Percentiles rank a stretch among this genome's conserved stretches.
These are phyloP conservation scores for Cryptococcus jaspeensis DNA, from an alignment of 1,284 basidiomycete genomes.

Conservation along the genomic window DNA sequence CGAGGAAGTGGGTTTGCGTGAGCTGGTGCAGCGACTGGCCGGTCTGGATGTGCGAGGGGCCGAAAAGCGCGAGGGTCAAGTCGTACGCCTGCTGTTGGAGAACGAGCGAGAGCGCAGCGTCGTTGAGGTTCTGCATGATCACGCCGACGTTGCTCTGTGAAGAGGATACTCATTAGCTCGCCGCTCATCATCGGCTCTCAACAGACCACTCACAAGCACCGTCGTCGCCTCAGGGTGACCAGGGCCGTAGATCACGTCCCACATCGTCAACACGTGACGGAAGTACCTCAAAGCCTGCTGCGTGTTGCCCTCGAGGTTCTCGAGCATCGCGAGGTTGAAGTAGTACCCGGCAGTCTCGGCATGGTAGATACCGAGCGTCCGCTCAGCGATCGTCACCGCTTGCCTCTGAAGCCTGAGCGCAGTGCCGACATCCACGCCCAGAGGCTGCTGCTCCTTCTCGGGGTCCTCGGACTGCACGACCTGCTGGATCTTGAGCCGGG, in stretches of 20 bases:
- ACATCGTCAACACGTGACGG: slow-evolving; percentile 56
- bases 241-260: slow-evolving; percentile 57
- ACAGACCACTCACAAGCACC: slow-evolving; percentile 50
- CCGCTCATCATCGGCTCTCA: background rate
- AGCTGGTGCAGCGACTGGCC: slow-evolving; percentile 49
- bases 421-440: slow-evolving; percentile 51
- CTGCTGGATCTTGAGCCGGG: slow-evolving; percentile 50
- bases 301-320: slow-evolving; percentile 53
- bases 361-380: slow-evolving; percentile 58
- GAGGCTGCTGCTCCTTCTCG: slow-evolving; percentile 43
- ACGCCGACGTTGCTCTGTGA: slow-evolving; percentile 48
- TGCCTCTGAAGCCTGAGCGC: slow-evolving; percentile 57
- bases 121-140: slow-evolving; percentile 46
- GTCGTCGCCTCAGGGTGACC: slow-evolving; percentile 56
- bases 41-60: slow-evolving; percentile 44
- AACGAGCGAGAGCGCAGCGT: slow-evolving; percentile 42
- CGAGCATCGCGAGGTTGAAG: slow-evolving; percentile 59
- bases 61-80: slow-evolving; percentile 40
- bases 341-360: slow-evolving; percentile 58
- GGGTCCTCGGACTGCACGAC: slow-evolving; percentile 35
- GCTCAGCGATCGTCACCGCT: slow-evolving; percentile 58
- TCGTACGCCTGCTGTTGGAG: slow-evolving; percentile 43
- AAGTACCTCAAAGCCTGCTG: slow-evolving; percentile 54
- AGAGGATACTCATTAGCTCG: background rate
- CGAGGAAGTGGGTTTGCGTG: slow-evolving; percentile 52